phyloP scores from a whole-genome alignment of 768 basidiomycete genomes.

The Boletus edulis region DNA sequence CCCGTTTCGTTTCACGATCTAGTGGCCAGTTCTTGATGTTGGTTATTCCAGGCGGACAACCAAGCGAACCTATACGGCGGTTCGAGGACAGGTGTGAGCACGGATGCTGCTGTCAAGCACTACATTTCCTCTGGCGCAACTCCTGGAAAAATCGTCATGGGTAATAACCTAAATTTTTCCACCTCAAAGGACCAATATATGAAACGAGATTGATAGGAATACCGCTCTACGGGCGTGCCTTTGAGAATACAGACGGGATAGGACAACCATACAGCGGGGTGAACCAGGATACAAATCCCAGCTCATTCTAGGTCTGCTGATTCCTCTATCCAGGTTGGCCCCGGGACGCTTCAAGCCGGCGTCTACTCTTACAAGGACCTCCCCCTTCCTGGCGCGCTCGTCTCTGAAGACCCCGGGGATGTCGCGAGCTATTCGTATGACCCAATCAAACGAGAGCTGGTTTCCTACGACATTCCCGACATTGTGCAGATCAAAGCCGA shows the following conservation, averaged over 20 bases:
- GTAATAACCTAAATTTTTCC: conserved; percentile 27
- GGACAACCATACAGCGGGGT: conserved; percentile 69
- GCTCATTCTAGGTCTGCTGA: not conserved
- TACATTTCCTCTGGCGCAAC: conserved; percentile 63
- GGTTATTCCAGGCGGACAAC: conserved; percentile 39
- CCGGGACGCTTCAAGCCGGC: conserved; percentile 43
- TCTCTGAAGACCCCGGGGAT: conserved; percentile 64
- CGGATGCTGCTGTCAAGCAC: conserved; percentile 62
- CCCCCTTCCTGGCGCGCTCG: conserved; percentile 58
- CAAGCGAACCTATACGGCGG: conserved; percentile 73
- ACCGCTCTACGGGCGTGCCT: conserved; percentile 79
- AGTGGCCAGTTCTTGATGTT: not conserved
- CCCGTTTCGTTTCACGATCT: conserved; percentile 30
- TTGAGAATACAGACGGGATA: conserved; percentile 66
- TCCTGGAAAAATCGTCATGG: conserved; percentile 64
- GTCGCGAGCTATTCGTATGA: conserved; percentile 83
- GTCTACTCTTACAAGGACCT: conserved; percentile 72
- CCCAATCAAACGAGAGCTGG: conserved; percentile 58
- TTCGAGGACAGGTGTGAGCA: conserved; percentile 58
- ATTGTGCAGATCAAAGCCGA: conserved; percentile 65
- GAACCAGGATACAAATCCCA: conserved; percentile 15
- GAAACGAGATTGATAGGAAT: conserved; percentile 43
- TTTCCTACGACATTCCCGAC: conserved; percentile 74
- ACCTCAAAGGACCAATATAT: not conserved
- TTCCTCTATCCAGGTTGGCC: conserved; percentile 50